A percentile compares a stretch with the other conserved stretches of the same genome.
These are phyloP conservation scores for Backusella luteola DNA, from an alignment of 192 early-diverging fungal genomes.

Conservation along the genomic window DNA sequence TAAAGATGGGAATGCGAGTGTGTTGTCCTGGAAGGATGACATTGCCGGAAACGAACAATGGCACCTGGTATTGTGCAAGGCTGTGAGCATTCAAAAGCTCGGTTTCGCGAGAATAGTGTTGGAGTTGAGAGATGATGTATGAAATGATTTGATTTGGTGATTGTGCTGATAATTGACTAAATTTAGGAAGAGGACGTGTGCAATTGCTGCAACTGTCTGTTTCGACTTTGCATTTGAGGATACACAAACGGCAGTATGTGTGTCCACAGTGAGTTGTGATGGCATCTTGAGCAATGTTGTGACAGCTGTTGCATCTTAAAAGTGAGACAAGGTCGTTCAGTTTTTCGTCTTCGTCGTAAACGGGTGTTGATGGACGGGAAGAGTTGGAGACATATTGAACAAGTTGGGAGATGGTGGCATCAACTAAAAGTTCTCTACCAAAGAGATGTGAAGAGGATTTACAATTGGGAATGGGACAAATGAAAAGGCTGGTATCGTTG, in stretches of 20 bases:
- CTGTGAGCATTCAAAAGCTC: background rate
- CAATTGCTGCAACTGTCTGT: slow-evolving; percentile 1
- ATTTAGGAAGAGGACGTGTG: slow-evolving; percentile 11
- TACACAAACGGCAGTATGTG: slow-evolving; percentile 9
- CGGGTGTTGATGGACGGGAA: slow-evolving; percentile 2
- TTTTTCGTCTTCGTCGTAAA: background rate
- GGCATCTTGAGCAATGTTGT: background rate
- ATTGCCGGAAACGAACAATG: background rate
- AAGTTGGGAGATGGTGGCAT: background rate
- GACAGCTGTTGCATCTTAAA: slow-evolving; percentile 1
- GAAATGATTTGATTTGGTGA: background rate
- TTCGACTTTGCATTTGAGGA: background rate
- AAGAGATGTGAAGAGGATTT: slow-evolving; percentile 6
- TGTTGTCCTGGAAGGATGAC: slow-evolving; percentile 5
- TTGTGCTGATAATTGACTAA: background rate
- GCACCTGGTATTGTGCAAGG: background rate
- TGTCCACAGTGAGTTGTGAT: slow-evolving; percentile 15
- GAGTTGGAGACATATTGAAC: background rate
- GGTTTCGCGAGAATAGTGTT: background rate
- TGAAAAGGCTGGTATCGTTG: background rate
- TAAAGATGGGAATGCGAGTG: background rate
- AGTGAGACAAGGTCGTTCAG: background rate
- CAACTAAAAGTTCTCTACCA: background rate
- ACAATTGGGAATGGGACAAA: background rate
- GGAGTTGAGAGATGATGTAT: background rate